These are phyloP conservation scores for Aspergillus biplanus DNA, from an alignment of 495 filamentous ascomycete genomes.

Conservation along the genomic window DNA sequence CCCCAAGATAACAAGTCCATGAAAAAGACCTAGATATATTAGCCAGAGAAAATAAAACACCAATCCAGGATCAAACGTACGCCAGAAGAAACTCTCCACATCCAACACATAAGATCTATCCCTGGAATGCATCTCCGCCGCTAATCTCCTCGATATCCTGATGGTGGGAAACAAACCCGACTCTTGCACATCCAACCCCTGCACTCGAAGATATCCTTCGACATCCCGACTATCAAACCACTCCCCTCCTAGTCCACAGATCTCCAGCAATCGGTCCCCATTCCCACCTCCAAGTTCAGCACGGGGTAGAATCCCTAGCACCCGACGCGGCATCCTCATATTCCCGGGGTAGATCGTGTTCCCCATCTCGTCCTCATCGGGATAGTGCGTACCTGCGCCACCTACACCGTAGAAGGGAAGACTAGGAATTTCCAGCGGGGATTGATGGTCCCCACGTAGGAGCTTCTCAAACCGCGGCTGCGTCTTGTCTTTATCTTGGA, in stretches of 20 bases:
- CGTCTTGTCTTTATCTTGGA: conserved; percentile 56
- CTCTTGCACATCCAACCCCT: conserved; percentile 29
- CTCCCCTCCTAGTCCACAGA: conserved; percentile 60
- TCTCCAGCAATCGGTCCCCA: conserved; percentile 8
- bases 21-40: neutral
- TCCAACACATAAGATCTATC: neutral
- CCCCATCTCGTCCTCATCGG: conserved; percentile 20
- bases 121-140: neutral
- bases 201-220: conserved; percentile 46
- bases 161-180: conserved; percentile 13
- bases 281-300: neutral
- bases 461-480: conserved; percentile 43
- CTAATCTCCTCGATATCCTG: neutral
- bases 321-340: conserved; percentile 25
- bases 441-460: conserved; percentile 28
- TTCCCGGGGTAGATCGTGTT: conserved; percentile 29
- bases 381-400: conserved; percentile 65
- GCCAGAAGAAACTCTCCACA: neutral
- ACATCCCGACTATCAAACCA: conserved; percentile 77
- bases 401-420: conserved; percentile 69
- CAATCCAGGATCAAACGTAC: neutral
- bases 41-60: neutral
- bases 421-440: conserved; percentile 54
- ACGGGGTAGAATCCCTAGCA: conserved; percentile 16
- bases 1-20: neutral